phyloP scores from a whole-genome alignment of 1,284 basidiomycete species.

The Boletus smithii region DNA sequence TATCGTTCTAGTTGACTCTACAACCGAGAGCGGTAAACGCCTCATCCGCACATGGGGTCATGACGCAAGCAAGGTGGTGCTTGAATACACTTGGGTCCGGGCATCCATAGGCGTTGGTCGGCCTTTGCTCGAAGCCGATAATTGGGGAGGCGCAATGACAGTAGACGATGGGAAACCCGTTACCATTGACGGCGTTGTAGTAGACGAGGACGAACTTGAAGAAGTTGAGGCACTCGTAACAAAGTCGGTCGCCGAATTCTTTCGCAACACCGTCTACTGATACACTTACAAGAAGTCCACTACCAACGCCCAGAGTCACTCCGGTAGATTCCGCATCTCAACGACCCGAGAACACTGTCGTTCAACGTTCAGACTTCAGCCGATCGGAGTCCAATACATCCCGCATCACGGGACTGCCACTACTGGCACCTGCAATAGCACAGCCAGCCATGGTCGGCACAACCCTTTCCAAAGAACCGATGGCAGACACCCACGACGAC shows the following conservation, averaged over 20 bases:
- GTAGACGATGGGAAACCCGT: conserved; percentile 45
- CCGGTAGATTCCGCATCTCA: conserved; percentile 38
- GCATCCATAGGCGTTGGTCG: conserved; percentile 40
- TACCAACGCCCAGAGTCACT: conserved; percentile 60
- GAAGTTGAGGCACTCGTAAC: conserved; percentile 38
- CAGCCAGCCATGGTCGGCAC: neutral
- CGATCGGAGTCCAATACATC: conserved; percentile 4
- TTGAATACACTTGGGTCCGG: conserved; percentile 46
- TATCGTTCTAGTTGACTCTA: conserved; percentile 55
- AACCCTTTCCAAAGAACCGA: conserved; percentile 7
- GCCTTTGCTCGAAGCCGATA: conserved; percentile 44
- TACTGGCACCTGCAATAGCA: neutral
- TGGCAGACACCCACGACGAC: neutral
- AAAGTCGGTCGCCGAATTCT: conserved; percentile 29
- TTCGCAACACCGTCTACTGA: conserved; percentile 20
- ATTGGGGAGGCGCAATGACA: conserved; percentile 53
- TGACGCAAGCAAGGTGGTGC: conserved; percentile 45
- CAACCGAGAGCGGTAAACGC: conserved; percentile 47
- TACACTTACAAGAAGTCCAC: conserved; percentile 41
- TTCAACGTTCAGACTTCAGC: neutral
- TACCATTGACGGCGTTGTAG: conserved; percentile 32
- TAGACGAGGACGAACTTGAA: conserved; percentile 36
- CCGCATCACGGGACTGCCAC: neutral
- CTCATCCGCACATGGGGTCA: conserved; percentile 56
- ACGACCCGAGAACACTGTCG: neutral